These are phyloP conservation scores for Alternaria alternata DNA, from an alignment of 2,329 filamentous ascomycete genomes.

Conservation along the genomic window DNA sequence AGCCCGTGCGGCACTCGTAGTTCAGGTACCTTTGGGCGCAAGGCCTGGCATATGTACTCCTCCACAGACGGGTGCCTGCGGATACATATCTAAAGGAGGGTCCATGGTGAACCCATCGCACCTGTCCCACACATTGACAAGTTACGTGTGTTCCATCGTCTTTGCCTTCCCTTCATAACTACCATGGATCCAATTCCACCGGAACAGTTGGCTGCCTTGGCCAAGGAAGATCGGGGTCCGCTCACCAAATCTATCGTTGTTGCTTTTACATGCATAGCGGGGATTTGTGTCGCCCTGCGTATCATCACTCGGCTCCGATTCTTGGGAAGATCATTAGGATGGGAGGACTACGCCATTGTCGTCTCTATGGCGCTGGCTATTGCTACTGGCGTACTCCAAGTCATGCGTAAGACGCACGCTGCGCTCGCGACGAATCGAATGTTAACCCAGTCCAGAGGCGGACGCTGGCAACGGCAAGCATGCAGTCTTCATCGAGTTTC, in stretches of 20 bases:
- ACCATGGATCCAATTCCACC: constrained; percentile 27
- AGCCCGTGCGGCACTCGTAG: background rate
- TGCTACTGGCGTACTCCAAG: constrained; percentile 17
- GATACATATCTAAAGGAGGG: constrained; percentile 3
- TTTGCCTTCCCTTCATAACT: background rate
- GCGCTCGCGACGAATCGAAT: background rate
- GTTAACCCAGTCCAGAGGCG: constrained; percentile 24
- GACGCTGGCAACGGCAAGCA: constrained; percentile 36
- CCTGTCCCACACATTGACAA: background rate
- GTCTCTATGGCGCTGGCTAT: constrained; percentile 28
- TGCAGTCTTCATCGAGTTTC: constrained; percentile 28
- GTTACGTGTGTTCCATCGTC: constrained; percentile 5
- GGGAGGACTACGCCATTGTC: constrained; percentile 35
- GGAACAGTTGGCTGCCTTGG: constrained; percentile 26
- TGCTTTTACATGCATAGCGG: constrained; percentile 29
- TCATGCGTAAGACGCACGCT: constrained; percentile 24
- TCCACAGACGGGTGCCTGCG: background rate
- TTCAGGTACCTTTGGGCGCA: constrained; percentile 1
- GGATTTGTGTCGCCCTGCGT: constrained; percentile 31
- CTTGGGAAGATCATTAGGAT: constrained; percentile 19
- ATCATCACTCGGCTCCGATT: constrained; percentile 31
- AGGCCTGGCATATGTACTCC: constrained; percentile 2
- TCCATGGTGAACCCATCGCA: background rate
- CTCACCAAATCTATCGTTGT: constrained; percentile 24
- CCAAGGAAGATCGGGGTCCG: constrained; percentile 28